Evolutionary conservation across 805 yeast genomes (phyloP).

Genomic region (Wickerhamomyces chambardii): DNA sequence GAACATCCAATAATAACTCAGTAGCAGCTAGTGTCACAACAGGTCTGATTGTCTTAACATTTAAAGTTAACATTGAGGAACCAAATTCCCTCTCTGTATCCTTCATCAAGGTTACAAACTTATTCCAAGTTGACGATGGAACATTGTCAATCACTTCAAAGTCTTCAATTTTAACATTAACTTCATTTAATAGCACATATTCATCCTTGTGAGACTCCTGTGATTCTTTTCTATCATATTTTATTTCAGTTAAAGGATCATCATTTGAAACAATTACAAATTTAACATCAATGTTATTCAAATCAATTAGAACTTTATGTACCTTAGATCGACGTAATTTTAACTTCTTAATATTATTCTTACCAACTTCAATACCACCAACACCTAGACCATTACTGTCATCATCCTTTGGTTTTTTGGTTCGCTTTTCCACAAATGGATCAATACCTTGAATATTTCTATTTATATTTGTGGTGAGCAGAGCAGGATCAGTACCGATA

Average conservation of each 20-base stretch:
- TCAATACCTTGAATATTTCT: conserved; percentile 30
- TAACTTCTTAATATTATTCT: conserved; percentile 30
- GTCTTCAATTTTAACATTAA: conserved; percentile 40
- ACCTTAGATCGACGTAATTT: conserved; percentile 54
- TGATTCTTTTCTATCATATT: conserved; percentile 14
- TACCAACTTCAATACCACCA: conserved; percentile 12
- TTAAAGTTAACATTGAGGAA: conserved; percentile 48
- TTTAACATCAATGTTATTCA: conserved; percentile 41
- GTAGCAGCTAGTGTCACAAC: conserved; percentile 53
- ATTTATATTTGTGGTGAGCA: conserved; percentile 46
- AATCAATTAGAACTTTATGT: conserved; percentile 51
- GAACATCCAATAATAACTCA: conserved; percentile 48
- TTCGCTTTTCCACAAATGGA: conserved; percentile 6
- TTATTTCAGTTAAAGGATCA: conserved; percentile 29
- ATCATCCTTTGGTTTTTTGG: conserved; percentile 5
- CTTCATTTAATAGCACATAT: conserved; percentile 37
- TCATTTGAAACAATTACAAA: conserved; percentile 35
- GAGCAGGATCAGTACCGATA: conserved; percentile 31
- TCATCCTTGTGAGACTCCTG: conserved; percentile 13
- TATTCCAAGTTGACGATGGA: conserved; percentile 87
- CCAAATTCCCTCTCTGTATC: conserved; percentile 63
- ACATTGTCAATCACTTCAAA: conserved; percentile 68
- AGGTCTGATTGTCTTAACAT: conserved; percentile 56
- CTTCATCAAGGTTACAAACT: conserved; percentile 62
- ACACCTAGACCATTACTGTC: background rate